Conservation (phyloP, 768 basidiomycete species). For the Rhodotorula paludigena region DNA sequence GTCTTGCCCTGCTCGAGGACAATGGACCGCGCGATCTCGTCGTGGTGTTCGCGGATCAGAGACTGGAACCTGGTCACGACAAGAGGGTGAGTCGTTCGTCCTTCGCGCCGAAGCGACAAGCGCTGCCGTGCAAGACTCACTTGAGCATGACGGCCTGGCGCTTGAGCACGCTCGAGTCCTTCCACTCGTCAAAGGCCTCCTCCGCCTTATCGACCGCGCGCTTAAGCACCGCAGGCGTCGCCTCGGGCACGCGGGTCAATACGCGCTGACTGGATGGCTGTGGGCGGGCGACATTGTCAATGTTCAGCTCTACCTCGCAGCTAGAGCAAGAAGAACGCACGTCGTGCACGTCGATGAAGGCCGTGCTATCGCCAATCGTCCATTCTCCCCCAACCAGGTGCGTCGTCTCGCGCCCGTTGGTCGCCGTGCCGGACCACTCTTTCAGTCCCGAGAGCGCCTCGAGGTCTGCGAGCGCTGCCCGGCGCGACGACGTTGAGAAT, state of each 20-base stretch:
- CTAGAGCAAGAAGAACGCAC: background rate
- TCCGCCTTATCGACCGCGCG: conserved; percentile 77
- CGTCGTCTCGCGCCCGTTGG: conserved; percentile 79
- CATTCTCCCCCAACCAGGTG: conserved; percentile 90
- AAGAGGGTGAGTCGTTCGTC: background rate
- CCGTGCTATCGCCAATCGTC: conserved; percentile 66
- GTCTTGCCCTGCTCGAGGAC: conserved; percentile 81
- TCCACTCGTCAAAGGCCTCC: conserved; percentile 83
- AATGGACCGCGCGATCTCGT: conserved; percentile 61
- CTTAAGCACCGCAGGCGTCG: conserved; percentile 71
- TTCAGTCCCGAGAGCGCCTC: conserved; percentile 11
- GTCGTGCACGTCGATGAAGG: conserved; percentile 84
- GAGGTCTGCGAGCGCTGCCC: conserved; percentile 8
- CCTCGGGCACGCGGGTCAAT: conserved; percentile 83
- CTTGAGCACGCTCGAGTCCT: conserved; percentile 71
- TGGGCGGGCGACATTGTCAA: background rate
- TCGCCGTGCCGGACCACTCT: conserved; percentile 82
- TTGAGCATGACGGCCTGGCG: conserved; percentile 84
- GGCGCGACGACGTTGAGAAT: background rate
- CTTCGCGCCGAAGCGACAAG: too few relatives aligned
- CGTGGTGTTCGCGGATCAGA: conserved; percentile 75
- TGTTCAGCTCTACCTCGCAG: too few relatives aligned
- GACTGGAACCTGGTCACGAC: conserved; percentile 64
- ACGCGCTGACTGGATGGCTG: conserved; percentile 84
- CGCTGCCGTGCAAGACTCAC: too few relatives aligned